A percentile compares a stretch with the other conserved stretches of the same genome.
Conservation (phyloP, 2,329 filamentous ascomycete species). For the Paraconiothyrium sp. region DNA sequence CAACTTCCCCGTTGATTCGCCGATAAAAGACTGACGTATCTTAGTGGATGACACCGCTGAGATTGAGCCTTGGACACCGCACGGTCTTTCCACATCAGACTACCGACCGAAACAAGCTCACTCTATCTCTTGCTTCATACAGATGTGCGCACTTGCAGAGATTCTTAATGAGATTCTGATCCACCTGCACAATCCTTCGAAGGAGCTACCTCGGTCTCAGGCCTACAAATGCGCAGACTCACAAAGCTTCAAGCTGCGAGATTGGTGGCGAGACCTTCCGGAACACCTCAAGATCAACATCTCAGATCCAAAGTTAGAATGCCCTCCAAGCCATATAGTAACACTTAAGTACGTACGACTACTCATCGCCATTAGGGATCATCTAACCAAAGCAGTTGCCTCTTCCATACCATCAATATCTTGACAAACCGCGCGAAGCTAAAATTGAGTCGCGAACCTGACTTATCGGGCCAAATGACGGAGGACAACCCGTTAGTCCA, state of each 20-base stretch:
- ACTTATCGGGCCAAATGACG: conserved; percentile 7
- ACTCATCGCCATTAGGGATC: too few relatives aligned
- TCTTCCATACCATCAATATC: conserved; percentile 24
- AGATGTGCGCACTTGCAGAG: conserved; percentile 23
- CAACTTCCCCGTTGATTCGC: neutral
- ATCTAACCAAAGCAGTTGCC: conserved; percentile 14
- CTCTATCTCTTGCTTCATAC: conserved; percentile 24
- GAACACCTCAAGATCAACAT: conserved; percentile 23
- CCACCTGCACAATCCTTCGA: conserved; percentile 19
- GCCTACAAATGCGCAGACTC: conserved; percentile 18
- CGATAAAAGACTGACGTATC: neutral
- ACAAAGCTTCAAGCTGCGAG: conserved; percentile 17
- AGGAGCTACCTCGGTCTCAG: conserved; percentile 1
- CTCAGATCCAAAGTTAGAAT: conserved; percentile 10
- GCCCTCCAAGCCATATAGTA: conserved; percentile 22
- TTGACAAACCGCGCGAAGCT: conserved; percentile 22
- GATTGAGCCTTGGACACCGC: conserved; percentile 21
- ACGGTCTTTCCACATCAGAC: conserved; percentile 11
- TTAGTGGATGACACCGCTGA: conserved; percentile 25
- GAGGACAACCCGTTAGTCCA: conserved; percentile 23
- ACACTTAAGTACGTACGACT: conserved; percentile 20
- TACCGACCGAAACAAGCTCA: conserved; percentile 22
- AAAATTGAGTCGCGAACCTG: conserved; percentile 20
- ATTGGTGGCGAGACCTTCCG: conserved; percentile 23
- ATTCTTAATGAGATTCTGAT: conserved; percentile 24